Conservation (phyloP, 225 moss, liverwort and hornwort genomes). For the Physcomitrellopsis africana region DNA sequence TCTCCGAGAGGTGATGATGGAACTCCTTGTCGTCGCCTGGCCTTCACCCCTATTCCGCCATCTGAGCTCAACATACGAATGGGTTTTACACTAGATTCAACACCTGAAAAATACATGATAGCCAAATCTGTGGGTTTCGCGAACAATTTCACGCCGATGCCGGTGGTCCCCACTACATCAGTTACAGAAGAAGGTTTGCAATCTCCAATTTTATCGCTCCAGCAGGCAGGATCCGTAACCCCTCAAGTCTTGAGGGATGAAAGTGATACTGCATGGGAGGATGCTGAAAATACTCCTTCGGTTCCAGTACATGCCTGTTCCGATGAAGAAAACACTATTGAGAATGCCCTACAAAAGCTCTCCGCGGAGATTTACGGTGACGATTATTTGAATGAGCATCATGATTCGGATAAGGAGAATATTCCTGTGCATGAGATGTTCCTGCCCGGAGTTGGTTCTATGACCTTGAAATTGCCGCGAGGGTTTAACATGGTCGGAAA, state of each 20-base stretch:
- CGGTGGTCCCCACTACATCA: slow-evolving; percentile 17
- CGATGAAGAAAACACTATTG: slow-evolving; percentile 33
- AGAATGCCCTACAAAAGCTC: slow-evolving; percentile 32
- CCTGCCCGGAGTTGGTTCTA: slow-evolving; percentile 27
- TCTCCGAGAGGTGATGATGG: slow-evolving; percentile 46
- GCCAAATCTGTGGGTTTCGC: slow-evolving; percentile 34
- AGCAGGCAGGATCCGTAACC: slow-evolving; percentile 52
- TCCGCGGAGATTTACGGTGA: slow-evolving; percentile 32
- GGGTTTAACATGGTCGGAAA: slow-evolving; percentile 15
- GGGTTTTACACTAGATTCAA: slow-evolving; percentile 30
- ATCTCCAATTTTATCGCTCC: slow-evolving; percentile 67
- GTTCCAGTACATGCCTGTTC: slow-evolving; percentile 34
- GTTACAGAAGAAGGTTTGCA: slow-evolving; percentile 23
- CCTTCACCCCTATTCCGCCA: slow-evolving; percentile 62
- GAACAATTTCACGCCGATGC: slow-evolving; percentile 32
- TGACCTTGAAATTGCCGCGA: slow-evolving; percentile 22
- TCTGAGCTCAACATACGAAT: slow-evolving; percentile 60
- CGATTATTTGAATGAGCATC: slow-evolving; percentile 49
- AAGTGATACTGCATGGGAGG: slow-evolving; percentile 38
- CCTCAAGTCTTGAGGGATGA: slow-evolving; percentile 27
- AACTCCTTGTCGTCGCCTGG: slow-evolving; percentile 58
- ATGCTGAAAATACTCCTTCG: slow-evolving; percentile 37
- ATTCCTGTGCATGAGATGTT: slow-evolving; percentile 30
- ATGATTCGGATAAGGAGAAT: slow-evolving; percentile 82
- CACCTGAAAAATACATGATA: slow-evolving; percentile 48